Evolutionary conservation across 2,329 filamentous ascomycete species (phyloP), one percentile per base, ranked within the genome.

Genomic region (Keithomyces neogunnii): DNA sequence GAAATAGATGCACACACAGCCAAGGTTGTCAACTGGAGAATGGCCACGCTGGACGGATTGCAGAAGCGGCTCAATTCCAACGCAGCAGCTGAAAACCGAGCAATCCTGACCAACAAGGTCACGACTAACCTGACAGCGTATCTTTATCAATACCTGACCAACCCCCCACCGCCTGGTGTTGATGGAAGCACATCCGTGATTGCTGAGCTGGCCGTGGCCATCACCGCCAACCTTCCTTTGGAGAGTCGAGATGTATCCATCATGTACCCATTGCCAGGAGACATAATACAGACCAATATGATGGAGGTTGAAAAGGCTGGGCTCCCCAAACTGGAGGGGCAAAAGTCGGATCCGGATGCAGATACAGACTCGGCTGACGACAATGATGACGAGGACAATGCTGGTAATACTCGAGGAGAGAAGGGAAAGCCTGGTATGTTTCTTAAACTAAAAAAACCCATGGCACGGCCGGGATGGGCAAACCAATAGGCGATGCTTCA

Each of bases 11-110:
- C 91, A 1, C 78, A 95, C 51, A 88, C 88, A 28, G 82, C 85
- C 45, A 95, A 95, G 69, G 82, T 97, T 44, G 84, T 95, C 54
- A 89, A 86, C 63, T 99, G 93, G 93, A 84, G 93, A 53, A 83
- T 97, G 70, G 85, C 92, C 3, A 99, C 93, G 3, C 75, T 97
- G 13, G 93, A 99, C 62, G 93, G 92, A n/a, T 75, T 99, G 19
- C 79, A 85, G 56, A 82, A 86, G 49, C 68, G 80, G 36, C 76
- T 97, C 19, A 77, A 79, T 51, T 82, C 85, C 3, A 73, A 81
- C 0, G 77, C 85, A 50, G 85, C 83, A 44, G 75, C 76, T 10
- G 80, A 86, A 9, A 79, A 90, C 67, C 83, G 85, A 32, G 69
- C 77, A 6, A 74, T 81, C 49, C 81, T 96, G 52, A 88, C 85